A percentile compares a stretch with the other conserved stretches of the same genome.
Evolutionary conservation across 2,329 filamentous ascomycete species (phyloP).

Genomic region (Claviceps spartinae): DNA sequence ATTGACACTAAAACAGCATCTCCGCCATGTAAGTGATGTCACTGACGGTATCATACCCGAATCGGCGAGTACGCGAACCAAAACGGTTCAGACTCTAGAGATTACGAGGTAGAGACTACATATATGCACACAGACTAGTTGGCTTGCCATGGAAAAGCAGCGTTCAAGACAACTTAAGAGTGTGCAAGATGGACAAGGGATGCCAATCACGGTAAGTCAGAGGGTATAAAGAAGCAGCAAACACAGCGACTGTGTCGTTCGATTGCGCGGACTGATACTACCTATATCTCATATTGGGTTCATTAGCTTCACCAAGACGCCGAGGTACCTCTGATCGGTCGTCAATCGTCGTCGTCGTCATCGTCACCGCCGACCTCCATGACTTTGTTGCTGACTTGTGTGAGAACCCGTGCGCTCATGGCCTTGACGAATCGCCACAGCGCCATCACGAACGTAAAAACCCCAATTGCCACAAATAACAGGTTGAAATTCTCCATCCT

Average conservation of each 20-base stretch:
- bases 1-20: constrained; percentile 17
- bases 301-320: background rate
- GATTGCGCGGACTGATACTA: background rate
- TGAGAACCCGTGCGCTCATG: constrained; percentile 58
- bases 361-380: constrained; percentile 60
- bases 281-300: background rate
- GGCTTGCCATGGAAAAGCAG: constrained; percentile 66
- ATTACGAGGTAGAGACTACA: constrained; percentile 31
- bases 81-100: constrained; percentile 35
- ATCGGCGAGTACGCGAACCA: constrained; percentile 24
- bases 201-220: constrained; percentile 1
- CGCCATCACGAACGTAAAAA: constrained; percentile 67
- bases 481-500: constrained; percentile 68
- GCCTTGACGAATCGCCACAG: constrained; percentile 72
- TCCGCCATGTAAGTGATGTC: constrained; percentile 10
- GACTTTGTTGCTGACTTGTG: constrained; percentile 65
- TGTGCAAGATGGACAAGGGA: constrained; percentile 44
- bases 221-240: background rate
- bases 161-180: constrained; percentile 90
- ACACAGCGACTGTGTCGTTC: background rate
- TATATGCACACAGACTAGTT: constrained; percentile 97
- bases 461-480: constrained; percentile 65
- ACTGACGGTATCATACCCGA: constrained; percentile 19
- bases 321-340: constrained; percentile 19
- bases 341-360: constrained; percentile 24